Evolutionary conservation across 2,329 filamentous ascomycete species (phyloP).

Genomic region (Alternaria sp.): DNA sequence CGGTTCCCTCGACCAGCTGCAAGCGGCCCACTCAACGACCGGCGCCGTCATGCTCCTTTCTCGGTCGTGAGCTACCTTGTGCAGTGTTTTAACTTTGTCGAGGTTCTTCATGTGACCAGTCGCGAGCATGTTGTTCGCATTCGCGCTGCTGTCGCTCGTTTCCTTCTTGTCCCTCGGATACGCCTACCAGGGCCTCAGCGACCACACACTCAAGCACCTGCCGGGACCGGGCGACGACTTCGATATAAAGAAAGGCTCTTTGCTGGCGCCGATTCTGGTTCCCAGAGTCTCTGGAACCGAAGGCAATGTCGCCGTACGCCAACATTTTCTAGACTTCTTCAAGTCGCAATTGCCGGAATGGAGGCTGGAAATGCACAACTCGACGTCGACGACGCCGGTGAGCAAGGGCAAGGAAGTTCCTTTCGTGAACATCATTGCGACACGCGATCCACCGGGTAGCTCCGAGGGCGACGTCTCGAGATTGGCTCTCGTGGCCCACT

Average conservation of each 20-base stretch:
- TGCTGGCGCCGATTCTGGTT: conserved; percentile 85
- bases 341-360: conserved; percentile 76
- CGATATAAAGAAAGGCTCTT: conserved; percentile 75
- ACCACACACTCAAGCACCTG: conserved; percentile 74
- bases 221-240: conserved; percentile 76
- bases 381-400: conserved; percentile 79
- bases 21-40: not conserved
- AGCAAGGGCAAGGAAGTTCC: conserved; percentile 75
- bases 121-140: conserved; percentile 24
- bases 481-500: conserved; percentile 90
- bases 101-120: conserved; percentile 17
- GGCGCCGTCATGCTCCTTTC: conserved; percentile 1
- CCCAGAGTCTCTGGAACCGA: conserved; percentile 87
- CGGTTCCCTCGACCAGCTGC: conserved; percentile 2
- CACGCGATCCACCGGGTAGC: conserved; percentile 87
- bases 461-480: conserved; percentile 76
- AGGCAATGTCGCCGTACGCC: conserved; percentile 75
- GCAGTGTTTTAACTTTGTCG: not conserved
- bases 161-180: conserved; percentile 34
- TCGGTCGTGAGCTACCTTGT: not conserved
- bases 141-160: conserved; percentile 31
- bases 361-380: conserved; percentile 85
- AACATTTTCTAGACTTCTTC: conserved; percentile 89
- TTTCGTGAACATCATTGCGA: conserved; percentile 87
- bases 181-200: conserved; percentile 70